Evolutionary conservation across 768 basidiomycete species (phyloP).

Genomic region (Mrakia gelida): DNA sequence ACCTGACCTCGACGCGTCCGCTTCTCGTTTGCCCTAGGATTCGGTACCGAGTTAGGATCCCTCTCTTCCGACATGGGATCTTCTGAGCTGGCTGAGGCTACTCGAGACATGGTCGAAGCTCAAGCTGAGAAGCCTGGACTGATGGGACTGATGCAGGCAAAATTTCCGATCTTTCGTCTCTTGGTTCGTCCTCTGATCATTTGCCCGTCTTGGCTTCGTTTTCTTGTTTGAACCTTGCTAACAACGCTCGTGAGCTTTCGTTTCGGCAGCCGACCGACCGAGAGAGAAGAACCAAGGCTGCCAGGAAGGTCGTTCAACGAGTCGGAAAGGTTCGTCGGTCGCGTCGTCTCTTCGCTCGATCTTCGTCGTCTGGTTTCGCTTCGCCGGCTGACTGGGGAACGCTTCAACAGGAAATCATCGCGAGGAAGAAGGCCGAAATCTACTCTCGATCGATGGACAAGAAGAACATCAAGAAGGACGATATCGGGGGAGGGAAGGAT

Average conservation of each 20-base stretch:
- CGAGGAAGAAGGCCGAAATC: background rate
- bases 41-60: slow-evolving; percentile 7
- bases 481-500: slow-evolving; percentile 62
- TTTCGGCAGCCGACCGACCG: too few relatives aligned
- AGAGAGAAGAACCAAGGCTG: too few relatives aligned
- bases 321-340: too few relatives aligned
- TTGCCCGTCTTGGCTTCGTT: too few relatives aligned
- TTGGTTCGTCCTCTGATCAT: too few relatives aligned
- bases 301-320: too few relatives aligned
- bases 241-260: too few relatives aligned
- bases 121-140: slow-evolving; percentile 33
- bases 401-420: background rate
- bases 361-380: too few relatives aligned
- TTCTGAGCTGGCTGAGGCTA: slow-evolving; percentile 63
- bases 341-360: too few relatives aligned
- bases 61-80: background rate
- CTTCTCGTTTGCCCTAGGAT: background rate
- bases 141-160: slow-evolving; percentile 23
- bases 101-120: slow-evolving; percentile 63
- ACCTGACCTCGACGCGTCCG: background rate
- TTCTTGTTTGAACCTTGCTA: too few relatives aligned
- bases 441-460: background rate
- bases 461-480: slow-evolving; percentile 46
- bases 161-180: too few relatives aligned
- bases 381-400: too few relatives aligned